Base-by-base conservation (phyloP, 2,329 filamentous ascomycete species). In the Cladophialophora psammophila region DNA sequence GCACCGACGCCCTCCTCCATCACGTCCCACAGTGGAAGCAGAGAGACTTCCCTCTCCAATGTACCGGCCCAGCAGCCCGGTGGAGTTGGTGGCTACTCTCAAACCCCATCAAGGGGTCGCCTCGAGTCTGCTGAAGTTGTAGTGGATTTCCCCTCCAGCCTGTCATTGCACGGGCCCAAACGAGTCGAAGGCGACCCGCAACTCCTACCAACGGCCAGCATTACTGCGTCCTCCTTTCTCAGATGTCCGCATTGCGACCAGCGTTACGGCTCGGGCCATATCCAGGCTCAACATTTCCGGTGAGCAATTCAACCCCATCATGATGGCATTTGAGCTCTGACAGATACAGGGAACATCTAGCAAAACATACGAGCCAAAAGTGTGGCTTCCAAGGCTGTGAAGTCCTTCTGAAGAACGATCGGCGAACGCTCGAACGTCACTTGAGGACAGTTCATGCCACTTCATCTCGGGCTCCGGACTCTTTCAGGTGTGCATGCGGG, bases 351-450 rank as follows among this genome's bases (percentile, higher is more conserved):
- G n/a, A n/a, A 13, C 57, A 60, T 15, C 7, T 60, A 3, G 42
- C 15, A 32, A 8, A 45, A 15, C 57, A 60, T 40, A 36, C 9
- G n/a, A 31, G 31, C 32, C 18, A 18, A 13, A 20, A 6, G 5
- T 52, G 57, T 20, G 10, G 13, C 32, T 5, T 60, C n/a, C 42
- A 18, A 35, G 57, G 57, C 26, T 60, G 40, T 36, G 7, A 9
- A 3, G 57, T 34, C 6, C 3, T 34, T 34, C 12, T 60, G 7
- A 50, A 50, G 8, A 45, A 60, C 32, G 57, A 60, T 26, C 40
- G 31, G 12, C 57, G 40, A 31, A 60, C 57, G 2, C 15, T 52
- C 10, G 42, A 50, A 48, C 57, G 57, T 13, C 57, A 60, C 42
- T 35, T 52, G 32, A 60, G 7, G 18, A 26, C n/a, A 20, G 56